Evolutionary conservation across 1,284 basidiomycete species (phyloP), one percentile per base, ranked within the genome.

Genomic region (Leccinum solheimii): DNA sequence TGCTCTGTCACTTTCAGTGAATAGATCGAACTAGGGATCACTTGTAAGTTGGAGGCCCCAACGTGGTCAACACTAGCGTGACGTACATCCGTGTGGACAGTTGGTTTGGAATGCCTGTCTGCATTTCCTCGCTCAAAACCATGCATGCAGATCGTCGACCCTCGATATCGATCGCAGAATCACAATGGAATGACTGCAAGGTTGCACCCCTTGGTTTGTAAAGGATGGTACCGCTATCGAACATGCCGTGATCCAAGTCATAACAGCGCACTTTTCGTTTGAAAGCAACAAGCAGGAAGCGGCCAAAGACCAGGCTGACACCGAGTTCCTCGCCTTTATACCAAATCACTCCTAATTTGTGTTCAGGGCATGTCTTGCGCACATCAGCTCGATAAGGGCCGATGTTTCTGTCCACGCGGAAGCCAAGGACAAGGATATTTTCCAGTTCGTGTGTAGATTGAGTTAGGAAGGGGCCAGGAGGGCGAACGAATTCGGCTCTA

Each of bases 141-240:
- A n/a, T 48, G 38, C 69, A 71, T n/a, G 61, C 58, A 55, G 71
- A 67, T 2, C 59, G 54, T 5, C 43, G 51, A 16, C 68, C 68
- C 9, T 68, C 38, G 27, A 56, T n/a, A 9, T 72, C 68, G 27
- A 65, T 38, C n/a, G 64, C 55, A 14, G 66, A 70, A 34, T 59
- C 43, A 14, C 66, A 64, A 27, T 38, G 23, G 36, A 63, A 64
- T 5, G 67, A 65, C 26, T 0, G 43, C 14, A 68, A 26, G 3
- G 23, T 26, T 6, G 62, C 48, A 3, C 34, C 8, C 5, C 49
- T 55, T 14, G 58, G 32, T 49, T 58, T 64, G 57, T 70, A 55
- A 49, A 68, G n/a, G 34, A 65, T 54, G 27, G 43, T 59, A 5
- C 64, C 56, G 43, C 56, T 60, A 23, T 66, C 60, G 3, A 55